Conservation (phyloP, 2,329 filamentous ascomycete genomes). For the Aspergillus ibericus region DNA sequence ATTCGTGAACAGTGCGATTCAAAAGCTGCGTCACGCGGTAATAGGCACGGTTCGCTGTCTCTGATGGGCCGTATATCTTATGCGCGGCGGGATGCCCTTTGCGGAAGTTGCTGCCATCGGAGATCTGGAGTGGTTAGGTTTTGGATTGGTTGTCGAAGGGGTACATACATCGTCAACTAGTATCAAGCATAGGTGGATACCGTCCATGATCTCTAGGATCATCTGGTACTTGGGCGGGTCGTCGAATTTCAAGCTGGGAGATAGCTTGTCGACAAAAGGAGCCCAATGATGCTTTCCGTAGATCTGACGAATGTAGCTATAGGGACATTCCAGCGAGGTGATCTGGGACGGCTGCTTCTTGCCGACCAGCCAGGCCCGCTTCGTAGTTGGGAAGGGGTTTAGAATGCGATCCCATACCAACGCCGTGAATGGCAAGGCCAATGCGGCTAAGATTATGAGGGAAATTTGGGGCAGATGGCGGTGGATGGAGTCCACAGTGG, state of each 20-base stretch:
- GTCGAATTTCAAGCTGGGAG: slow-evolving; percentile 13
- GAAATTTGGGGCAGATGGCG: background rate
- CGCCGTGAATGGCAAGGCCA: background rate
- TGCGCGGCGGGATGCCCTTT: slow-evolving; percentile 22
- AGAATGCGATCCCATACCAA: slow-evolving; percentile 9
- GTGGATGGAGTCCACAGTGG: background rate
- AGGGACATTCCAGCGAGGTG: slow-evolving; percentile 19
- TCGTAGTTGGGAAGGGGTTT: slow-evolving; percentile 10
- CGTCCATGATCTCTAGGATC: slow-evolving; percentile 23
- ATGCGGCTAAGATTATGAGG: background rate
- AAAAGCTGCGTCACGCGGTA: slow-evolving; percentile 22
- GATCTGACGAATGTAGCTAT: slow-evolving; percentile 17
- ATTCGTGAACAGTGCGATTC: slow-evolving; percentile 12
- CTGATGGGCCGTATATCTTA: slow-evolving; percentile 20
- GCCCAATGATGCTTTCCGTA: slow-evolving; percentile 23
- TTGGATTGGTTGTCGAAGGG: background rate
- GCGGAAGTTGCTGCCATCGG: slow-evolving; percentile 20
- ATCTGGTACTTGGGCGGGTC: slow-evolving; percentile 16
- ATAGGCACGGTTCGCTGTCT: slow-evolving; percentile 25
- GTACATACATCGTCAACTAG: slow-evolving; percentile 22
- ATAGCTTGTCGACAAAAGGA: slow-evolving; percentile 20
- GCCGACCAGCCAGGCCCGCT: slow-evolving; percentile 16
- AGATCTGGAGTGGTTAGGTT: slow-evolving; percentile 10
- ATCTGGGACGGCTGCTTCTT: slow-evolving; percentile 11
- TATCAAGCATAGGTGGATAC: slow-evolving; percentile 22